Base-by-base conservation (phyloP, 139 green algal species). In the Desmodesmus armatus region DNA sequence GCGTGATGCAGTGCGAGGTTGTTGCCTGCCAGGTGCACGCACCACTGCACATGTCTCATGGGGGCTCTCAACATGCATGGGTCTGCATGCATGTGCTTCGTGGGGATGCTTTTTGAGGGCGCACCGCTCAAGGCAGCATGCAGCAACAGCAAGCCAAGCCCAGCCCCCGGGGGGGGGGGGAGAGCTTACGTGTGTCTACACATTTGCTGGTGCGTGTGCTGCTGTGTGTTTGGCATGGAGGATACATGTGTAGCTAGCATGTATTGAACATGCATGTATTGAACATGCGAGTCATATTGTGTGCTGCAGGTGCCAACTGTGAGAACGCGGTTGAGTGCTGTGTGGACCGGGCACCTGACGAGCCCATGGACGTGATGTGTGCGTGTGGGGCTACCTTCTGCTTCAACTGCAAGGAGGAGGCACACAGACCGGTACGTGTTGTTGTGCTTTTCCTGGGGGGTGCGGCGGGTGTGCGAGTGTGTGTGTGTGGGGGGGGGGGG, bases 341-440 rank as follows among this genome's bases (percentile, higher is more conserved):
- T 7, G 47, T 88, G 1, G 94, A 96, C 60, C 86, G 88, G 0
- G 86, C 37, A 2, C 75, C 87, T 0, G 77, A 87, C 5, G 88
- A 94, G 51, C 88, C 95, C 44, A 49, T 94, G 74, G 92, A 96
- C 77, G 88, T 96, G 23, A 70, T 93, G 35, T 98, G 95, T 91
- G 82, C 60, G 21, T 93, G 95, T 81, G 83, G 84, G 37, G 82
- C 86, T 63, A 84, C 90, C 33, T 98, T 98, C 89, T 98, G 96
- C 92, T 98, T 98, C 89, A 93, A 82, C 62, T 98, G 96, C 91
- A 88, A 93, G 44, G 84, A 94, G 69, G 95, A 96, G 79, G 92
- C 96, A 44, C 96, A 99, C 88, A 91, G 93, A 33, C 96, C 96
- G 41, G 95, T 95, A 69, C n/a, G 86, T 5, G n/a, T n/a, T 67